These are phyloP conservation scores for Arthrocladium fulminans DNA, from an alignment of 2,329 filamentous ascomycete species.

Conservation along the genomic window DNA sequence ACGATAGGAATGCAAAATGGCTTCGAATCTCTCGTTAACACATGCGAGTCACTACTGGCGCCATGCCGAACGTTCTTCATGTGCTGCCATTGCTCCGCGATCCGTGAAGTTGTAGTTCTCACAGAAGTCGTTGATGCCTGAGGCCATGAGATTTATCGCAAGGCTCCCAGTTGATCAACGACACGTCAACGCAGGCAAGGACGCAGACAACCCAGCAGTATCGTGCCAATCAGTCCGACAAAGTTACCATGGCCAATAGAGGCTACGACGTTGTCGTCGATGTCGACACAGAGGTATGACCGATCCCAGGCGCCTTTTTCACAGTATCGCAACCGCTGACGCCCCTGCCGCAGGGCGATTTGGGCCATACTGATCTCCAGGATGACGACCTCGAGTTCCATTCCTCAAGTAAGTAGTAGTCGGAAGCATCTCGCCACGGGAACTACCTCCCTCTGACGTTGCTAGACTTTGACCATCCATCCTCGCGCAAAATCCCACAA, in stretches of 20 bases:
- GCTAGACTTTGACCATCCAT: constrained; percentile 58
- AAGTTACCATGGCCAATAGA: constrained; percentile 61
- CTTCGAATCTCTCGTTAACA: constrained; percentile 1
- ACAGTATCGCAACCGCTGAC: constrained; percentile 4
- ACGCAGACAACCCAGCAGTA: neutral
- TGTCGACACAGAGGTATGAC: constrained; percentile 78
- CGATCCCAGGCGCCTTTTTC: neutral
- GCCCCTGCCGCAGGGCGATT: constrained; percentile 64
- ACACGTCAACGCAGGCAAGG: neutral
- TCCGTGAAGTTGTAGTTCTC: neutral
- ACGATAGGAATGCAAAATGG: too few species aligned
- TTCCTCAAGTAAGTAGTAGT: constrained; percentile 56
- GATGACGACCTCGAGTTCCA: constrained; percentile 95
- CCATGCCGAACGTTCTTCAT: neutral
- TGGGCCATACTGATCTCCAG: constrained; percentile 95
- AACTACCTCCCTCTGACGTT: neutral
- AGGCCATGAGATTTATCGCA: neutral
- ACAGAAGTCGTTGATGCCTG: neutral
- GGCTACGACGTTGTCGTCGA: constrained; percentile 98
- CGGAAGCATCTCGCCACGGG: neutral
- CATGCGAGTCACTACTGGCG: neutral
- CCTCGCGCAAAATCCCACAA: constrained; percentile 42
- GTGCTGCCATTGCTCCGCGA: neutral
- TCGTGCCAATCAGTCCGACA: neutral
- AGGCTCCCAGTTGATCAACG: neutral